These are phyloP conservation scores for Ammopiptanthus mongolicus DNA, from an alignment of 306 rosid species.

Conservation along the genomic window DNA sequence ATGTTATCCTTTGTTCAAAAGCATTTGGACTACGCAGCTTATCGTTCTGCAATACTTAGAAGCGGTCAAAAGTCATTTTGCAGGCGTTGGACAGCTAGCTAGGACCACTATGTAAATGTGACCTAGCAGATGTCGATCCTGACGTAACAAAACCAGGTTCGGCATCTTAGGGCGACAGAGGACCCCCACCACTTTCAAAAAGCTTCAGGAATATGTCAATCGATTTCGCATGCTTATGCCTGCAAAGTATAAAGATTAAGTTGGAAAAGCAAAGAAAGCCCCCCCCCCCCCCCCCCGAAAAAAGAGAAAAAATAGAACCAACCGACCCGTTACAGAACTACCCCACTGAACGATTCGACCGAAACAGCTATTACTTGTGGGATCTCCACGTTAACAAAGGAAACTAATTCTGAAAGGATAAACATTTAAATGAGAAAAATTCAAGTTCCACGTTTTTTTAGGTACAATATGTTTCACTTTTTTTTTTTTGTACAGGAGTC, in stretches of 20 bases:
- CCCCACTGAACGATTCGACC: neutral
- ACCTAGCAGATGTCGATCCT: neutral
- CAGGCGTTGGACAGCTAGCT: neutral
- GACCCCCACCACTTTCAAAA: constrained; percentile 14
- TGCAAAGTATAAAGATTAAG: neutral
- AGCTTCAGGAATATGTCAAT: neutral
- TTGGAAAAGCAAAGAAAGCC: neutral
- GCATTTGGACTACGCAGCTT: neutral
- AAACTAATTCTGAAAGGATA: no score
- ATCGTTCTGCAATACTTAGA: neutral
- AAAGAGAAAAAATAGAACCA: no score
- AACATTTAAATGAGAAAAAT: no score
- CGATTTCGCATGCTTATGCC: neutral
- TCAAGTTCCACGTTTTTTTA: no score
- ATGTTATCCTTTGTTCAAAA: no score
- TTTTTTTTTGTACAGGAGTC: no score
- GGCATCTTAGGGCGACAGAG: neutral
- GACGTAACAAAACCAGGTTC: neutral
- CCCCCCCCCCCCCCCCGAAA: no score
- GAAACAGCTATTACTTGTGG: neutral
- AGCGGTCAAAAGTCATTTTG: neutral
- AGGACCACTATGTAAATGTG: constrained; percentile 2
- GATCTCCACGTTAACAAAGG: neutral
- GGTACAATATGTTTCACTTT: no score
- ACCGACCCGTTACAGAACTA: neutral